Conservation (phyloP, 73 alveolate genomes). For the Tetrahymena borealis region DNA sequence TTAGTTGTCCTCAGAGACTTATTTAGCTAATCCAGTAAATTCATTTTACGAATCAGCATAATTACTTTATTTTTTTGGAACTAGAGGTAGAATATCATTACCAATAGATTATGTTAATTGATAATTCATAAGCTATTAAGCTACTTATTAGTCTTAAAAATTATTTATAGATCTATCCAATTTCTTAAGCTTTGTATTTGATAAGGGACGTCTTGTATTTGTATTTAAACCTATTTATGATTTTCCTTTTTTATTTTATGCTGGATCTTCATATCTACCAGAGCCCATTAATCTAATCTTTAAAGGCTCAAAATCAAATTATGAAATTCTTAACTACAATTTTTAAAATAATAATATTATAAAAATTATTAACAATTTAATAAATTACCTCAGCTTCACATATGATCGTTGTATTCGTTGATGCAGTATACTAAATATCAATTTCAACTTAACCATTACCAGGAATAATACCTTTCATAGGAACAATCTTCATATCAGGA, state of each 20-base stretch:
- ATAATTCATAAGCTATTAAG: background rate
- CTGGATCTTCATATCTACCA: constrained; percentile 27
- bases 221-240: background rate
- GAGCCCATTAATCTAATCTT: constrained; percentile 39
- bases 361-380: background rate
- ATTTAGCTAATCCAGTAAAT: background rate
- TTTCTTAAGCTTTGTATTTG: background rate
- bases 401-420: constrained; percentile 77
- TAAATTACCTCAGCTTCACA: constrained; percentile 61
- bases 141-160: background rate
- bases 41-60: background rate
- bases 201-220: background rate
- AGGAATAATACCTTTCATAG: constrained; percentile 69
- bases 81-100: background rate
- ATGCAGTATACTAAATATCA: constrained; percentile 67
- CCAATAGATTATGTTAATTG: background rate
- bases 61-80: background rate
- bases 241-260: background rate
- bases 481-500: constrained; percentile 72
- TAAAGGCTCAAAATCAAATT: constrained; percentile 42
- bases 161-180: background rate
- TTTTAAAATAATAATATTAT: background rate
- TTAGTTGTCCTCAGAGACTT: background rate
- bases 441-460: constrained; percentile 57
- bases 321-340: constrained; percentile 21